Evolutionary conservation across 768 basidiomycete species (phyloP), one percentile per base, ranked within the genome.

Genomic region (Serendipita vermifera): DNA sequence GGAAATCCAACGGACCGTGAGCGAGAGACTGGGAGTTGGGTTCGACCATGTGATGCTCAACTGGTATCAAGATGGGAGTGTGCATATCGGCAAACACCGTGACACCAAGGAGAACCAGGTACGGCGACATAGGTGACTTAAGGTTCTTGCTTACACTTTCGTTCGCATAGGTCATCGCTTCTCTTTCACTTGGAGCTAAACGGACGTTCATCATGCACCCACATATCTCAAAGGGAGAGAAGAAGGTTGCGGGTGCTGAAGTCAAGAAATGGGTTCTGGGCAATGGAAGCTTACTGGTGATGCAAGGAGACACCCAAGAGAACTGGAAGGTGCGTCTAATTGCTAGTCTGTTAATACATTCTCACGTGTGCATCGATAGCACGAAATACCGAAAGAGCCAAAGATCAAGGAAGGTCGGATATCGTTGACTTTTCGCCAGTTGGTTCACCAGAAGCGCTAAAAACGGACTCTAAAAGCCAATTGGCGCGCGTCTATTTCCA

Each of bases 11-110:
- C 55, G 59, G 7, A 22, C 39, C 27, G 64, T 74, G 13, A 69
- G 71, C 41, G 55, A 56, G 3, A 59, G 54, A 22, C 60, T 73
- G 5, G 67, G 66, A 0, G 64, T 69, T 7, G 61, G 38, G 36
- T 74, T 73, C 63, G 73, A 74, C 43, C 71, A 73, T 59, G 64
- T 64, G 53, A 71, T 74, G 71, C 62, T 71, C 59, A 74, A 74
- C 55, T 56, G 63, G 22, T 74, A 74, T 58, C 69, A 70, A 59
- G 64, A 71, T 58, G 71, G 71, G 3, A 41, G 38, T 33, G 69
- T 67, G 24, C 68, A 67, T 48, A 70, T 71, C 17, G 71, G 64
- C 31, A 59, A 56, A 27, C 60, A 55, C 31, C 58, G 61, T 54
- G 64, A 65, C 48, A 64, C 58, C 33, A 57, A 59, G 39, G 64